Conservation (phyloP, 345 rosid genomes). For the Rhizophora mangle region DNA sequence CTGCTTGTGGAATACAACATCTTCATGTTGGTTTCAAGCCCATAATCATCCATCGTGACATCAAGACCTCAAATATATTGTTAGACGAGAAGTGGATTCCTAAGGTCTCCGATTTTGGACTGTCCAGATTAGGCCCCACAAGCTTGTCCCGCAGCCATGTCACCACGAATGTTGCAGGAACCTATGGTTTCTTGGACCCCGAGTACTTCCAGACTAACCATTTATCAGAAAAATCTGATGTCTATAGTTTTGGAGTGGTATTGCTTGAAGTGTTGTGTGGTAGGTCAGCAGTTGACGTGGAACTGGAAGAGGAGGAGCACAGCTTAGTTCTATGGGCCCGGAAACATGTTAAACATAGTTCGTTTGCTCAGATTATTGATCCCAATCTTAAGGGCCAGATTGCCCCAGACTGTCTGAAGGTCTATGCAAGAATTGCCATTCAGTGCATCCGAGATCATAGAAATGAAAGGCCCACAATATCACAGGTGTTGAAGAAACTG, state of each 20-base stretch:
- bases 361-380: slow-evolving; percentile 11
- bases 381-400: slow-evolving; percentile 10
- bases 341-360: slow-evolving; percentile 2
- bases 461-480: slow-evolving; percentile 10
- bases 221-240: slow-evolving; percentile 15
- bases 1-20: background rate
- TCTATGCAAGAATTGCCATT: slow-evolving; percentile 1
- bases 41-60: slow-evolving; percentile 17
- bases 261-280: slow-evolving; percentile 16
- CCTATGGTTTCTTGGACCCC: slow-evolving; percentile 15
- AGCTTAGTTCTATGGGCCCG: slow-evolving; percentile 9
- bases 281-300: slow-evolving; percentile 9
- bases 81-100: slow-evolving; percentile 22
- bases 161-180: slow-evolving; percentile 18
- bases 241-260: slow-evolving; percentile 16
- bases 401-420: slow-evolving; percentile 7
- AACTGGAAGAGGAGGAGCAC: slow-evolving; percentile 12
- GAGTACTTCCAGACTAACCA: slow-evolving; percentile 10
- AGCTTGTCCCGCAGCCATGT: slow-evolving; percentile 10
- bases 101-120: slow-evolving; percentile 19
- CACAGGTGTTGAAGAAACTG: slow-evolving; percentile 8
- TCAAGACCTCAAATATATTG: slow-evolving; percentile 16
- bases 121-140: slow-evolving; percentile 15
- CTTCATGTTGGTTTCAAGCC: slow-evolving; percentile 11
- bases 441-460: slow-evolving; percentile 5